phyloP scores from a whole-genome alignment of 1,284 basidiomycete genomes.

The Psilocybe mexicana region DNA sequence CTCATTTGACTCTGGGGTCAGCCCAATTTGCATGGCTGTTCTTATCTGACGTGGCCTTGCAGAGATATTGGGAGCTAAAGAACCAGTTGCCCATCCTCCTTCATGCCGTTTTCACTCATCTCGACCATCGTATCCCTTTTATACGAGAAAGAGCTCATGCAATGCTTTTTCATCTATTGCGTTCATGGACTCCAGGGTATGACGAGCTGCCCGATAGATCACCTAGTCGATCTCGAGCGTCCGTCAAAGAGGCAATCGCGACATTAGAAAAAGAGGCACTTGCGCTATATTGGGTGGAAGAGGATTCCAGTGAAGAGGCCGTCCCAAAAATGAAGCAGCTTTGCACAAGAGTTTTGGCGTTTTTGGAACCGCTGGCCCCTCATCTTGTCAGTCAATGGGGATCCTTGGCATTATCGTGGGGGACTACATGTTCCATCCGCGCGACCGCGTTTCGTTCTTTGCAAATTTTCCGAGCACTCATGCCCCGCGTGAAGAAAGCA shows the following conservation, averaged over 20 bases:
- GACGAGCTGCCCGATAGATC: conserved; percentile 62
- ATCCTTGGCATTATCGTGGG: conserved; percentile 80
- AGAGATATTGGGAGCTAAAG: conserved; percentile 76
- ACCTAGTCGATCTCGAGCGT: conserved; percentile 43
- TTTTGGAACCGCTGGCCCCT: conserved; percentile 72
- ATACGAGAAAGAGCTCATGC: conserved; percentile 71
- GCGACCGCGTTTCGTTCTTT: conserved; percentile 88
- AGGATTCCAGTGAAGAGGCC: conserved; percentile 54
- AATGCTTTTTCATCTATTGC: conserved; percentile 80
- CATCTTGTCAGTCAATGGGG: conserved; percentile 79
- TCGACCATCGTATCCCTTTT: conserved; percentile 76
- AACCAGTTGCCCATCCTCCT: conserved; percentile 75
- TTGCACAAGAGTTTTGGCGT: conserved; percentile 64
- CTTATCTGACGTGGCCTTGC: conserved; percentile 80
- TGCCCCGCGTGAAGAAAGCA: conserved; percentile 68
- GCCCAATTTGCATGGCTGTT: conserved; percentile 90
- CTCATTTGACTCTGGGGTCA: conserved; percentile 67
- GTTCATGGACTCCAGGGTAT: conserved; percentile 76
- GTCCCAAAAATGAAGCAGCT: conserved; percentile 72
- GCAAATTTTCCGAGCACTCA: conserved; percentile 87
- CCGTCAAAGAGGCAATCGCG: conserved; percentile 52
- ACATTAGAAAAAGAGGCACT: conserved; percentile 63
- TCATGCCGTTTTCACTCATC: conserved; percentile 81
- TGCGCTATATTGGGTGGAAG: conserved; percentile 72
- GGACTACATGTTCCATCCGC: conserved; percentile 85